Conservation (phyloP, 2,329 filamentous ascomycete species). For the Claviceps maximensis region DNA sequence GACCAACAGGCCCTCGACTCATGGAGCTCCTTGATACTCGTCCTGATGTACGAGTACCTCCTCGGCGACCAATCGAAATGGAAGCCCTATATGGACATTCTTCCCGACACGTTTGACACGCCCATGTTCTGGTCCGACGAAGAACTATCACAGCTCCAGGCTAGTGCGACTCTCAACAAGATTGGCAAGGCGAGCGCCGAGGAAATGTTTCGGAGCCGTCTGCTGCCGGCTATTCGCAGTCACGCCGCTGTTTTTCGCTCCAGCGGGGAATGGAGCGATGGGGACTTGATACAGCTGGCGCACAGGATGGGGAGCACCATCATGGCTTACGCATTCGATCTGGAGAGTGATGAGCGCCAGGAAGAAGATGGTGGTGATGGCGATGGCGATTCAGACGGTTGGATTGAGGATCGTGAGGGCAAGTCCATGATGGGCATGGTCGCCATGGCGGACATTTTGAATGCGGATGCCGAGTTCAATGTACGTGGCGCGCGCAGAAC, state of each 20-base stretch:
- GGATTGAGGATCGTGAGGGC: conserved; percentile 49
- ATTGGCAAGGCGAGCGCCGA: conserved; percentile 65
- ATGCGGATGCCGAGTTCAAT: conserved; percentile 81
- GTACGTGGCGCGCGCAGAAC: conserved; percentile 26
- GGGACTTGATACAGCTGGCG: conserved; percentile 38
- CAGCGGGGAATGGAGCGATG: conserved; percentile 24
- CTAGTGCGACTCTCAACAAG: conserved; percentile 61
- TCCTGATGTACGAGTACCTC: conserved; percentile 65
- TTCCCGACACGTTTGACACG: conserved; percentile 63
- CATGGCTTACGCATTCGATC: conserved; percentile 87
- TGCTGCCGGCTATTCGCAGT: conserved; percentile 37
- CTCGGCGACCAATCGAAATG: conserved; percentile 50
- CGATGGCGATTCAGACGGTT: conserved; percentile 49
- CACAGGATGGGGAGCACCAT: conserved; percentile 79
- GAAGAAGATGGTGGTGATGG: conserved; percentile 16
- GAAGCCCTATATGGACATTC: conserved; percentile 64
- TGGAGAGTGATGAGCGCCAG: conserved; percentile 43
- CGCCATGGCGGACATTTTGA: conserved; percentile 79
- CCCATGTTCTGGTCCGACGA: conserved; percentile 75
- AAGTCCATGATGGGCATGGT: conserved; percentile 68
- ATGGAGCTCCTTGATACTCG: conserved; percentile 53
- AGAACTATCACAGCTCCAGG: conserved; percentile 62
- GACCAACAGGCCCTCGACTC: conserved; percentile 31
- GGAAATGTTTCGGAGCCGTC: conserved; percentile 44
- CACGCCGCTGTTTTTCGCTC: conserved; percentile 31